A percentile compares a stretch with the other conserved stretches of the same genome.
These are phyloP conservation scores for Sugiyamaella chiloensis DNA, from an alignment of 805 yeast genomes.

Conservation along the genomic window DNA sequence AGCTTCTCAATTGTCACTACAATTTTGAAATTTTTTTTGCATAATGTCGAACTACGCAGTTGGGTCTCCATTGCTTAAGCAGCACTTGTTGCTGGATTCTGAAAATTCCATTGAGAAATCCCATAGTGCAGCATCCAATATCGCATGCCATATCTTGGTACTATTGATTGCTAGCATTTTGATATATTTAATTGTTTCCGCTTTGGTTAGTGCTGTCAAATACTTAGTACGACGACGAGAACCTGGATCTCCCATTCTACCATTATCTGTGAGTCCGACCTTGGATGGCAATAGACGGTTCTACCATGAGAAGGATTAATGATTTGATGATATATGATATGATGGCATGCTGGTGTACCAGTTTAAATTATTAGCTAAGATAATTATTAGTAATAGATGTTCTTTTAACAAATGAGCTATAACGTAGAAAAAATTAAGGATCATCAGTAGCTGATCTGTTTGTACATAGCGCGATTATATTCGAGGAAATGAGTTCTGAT, in stretches of 20 bases:
- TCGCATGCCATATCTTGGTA: not conserved
- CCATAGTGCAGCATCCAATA: not conserved
- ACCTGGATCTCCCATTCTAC: slow-evolving; percentile 8
- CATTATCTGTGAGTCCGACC: slow-evolving; percentile 1
- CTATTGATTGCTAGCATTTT: slow-evolving; percentile 7
- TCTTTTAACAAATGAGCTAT: no score
- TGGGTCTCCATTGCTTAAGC: slow-evolving; percentile 8
- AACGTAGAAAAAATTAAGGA: no score
- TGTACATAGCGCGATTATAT: no score
- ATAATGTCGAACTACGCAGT: slow-evolving; percentile 16
- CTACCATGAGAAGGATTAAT: not conserved
- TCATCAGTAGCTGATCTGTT: no score
- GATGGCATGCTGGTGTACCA: no score
- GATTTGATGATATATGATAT: slow-evolving; percentile 2
- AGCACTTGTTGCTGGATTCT: slow-evolving; percentile 17
- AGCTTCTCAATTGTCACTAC: no score
- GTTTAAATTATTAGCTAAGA: no score
- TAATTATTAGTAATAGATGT: no score
- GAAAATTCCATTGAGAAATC: slow-evolving; percentile 1
- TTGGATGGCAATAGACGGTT: not conserved
- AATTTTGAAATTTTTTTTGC: not conserved
- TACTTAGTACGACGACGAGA: slow-evolving; percentile 5
- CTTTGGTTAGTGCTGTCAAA: not conserved
- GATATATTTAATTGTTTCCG: slow-evolving; percentile 2
- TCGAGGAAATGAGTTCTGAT: no score